Conservation (phyloP, 768 basidiomycete genomes). For the Strobilomyces echinocephalus region DNA sequence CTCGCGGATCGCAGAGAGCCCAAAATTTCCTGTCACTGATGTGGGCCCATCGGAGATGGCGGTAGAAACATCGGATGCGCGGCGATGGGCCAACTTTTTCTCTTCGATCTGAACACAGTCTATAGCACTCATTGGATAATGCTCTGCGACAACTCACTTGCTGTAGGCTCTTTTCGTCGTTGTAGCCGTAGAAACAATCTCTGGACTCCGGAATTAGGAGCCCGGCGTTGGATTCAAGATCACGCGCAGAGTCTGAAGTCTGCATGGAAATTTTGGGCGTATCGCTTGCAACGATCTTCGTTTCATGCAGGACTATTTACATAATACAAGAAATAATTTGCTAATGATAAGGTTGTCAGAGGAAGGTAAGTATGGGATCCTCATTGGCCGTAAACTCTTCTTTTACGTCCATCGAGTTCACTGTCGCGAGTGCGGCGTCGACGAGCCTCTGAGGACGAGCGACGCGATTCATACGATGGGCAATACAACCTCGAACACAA, state of each 20-base stretch:
- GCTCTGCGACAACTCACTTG: conserved; percentile 46
- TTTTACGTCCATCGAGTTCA: conserved; percentile 33
- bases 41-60: conserved; percentile 19
- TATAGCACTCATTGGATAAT: conserved; percentile 1
- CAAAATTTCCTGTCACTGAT: conserved; percentile 39
- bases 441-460: conserved; percentile 12
- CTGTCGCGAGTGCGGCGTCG: conserved; percentile 13
- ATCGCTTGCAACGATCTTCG: neutral
- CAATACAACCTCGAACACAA: conserved; percentile 30
- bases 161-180: conserved; percentile 70
- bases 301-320: neutral
- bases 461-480: conserved; percentile 29
- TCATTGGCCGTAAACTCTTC: conserved; percentile 25
- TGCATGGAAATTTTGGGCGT: neutral
- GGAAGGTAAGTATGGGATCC: conserved; percentile 17
- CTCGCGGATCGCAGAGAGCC: conserved; percentile 33
- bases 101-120: conserved; percentile 58
- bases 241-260: neutral
- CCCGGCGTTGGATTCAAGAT: conserved; percentile 22
- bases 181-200: conserved; percentile 77
- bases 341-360: conserved; percentile 21
- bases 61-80: conserved; percentile 49
- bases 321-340: conserved; percentile 10
- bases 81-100: conserved; percentile 63
- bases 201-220: conserved; percentile 45